These are phyloP conservation scores for Zasmidium angulare DNA, from an alignment of 2,329 filamentous ascomycete genomes.

Conservation along the genomic window DNA sequence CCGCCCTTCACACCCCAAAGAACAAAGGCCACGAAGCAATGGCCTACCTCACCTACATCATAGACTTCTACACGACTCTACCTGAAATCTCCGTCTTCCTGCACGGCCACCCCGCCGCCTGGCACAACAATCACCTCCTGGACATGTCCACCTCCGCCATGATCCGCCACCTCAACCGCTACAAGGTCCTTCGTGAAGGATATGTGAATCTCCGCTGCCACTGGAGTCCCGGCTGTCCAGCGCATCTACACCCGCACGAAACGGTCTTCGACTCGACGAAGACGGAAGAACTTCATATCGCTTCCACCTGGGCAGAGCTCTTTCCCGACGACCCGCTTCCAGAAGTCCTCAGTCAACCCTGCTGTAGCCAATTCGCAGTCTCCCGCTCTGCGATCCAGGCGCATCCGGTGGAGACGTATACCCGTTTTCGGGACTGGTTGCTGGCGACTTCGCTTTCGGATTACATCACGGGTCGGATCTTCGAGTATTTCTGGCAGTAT, in stretches of 20 bases:
- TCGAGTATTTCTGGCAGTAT: constrained; percentile 66
- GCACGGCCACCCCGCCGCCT: constrained; percentile 59
- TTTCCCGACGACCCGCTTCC: constrained; percentile 50
- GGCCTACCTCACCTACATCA: constrained; percentile 57
- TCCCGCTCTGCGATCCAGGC: constrained; percentile 56
- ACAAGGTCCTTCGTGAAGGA: constrained; percentile 48
- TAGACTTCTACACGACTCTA: constrained; percentile 60
- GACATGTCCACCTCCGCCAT: constrained; percentile 47
- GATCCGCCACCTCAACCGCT: constrained; percentile 44
- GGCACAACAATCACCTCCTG: constrained; percentile 58
- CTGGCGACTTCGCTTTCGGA: constrained; percentile 55
- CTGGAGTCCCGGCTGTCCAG: constrained; percentile 57
- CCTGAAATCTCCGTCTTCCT: constrained; percentile 61
- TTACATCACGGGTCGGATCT: constrained; percentile 58
- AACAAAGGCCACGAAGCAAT: constrained; percentile 65
- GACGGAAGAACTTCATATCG: constrained; percentile 46
- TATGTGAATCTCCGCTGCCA: constrained; percentile 57
- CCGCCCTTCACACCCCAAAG: constrained; percentile 50
- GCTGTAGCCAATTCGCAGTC: constrained; percentile 64
- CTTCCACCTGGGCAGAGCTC: constrained; percentile 46
- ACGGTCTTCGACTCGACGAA: constrained; percentile 38
- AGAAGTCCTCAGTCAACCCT: constrained; percentile 57
- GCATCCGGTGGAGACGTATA: constrained; percentile 54
- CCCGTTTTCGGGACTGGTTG: constrained; percentile 61
- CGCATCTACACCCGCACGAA: constrained; percentile 52